Base-by-base conservation (phyloP, 306 rosid genomes). In the Pterocarpus macrocarpus region DNA sequence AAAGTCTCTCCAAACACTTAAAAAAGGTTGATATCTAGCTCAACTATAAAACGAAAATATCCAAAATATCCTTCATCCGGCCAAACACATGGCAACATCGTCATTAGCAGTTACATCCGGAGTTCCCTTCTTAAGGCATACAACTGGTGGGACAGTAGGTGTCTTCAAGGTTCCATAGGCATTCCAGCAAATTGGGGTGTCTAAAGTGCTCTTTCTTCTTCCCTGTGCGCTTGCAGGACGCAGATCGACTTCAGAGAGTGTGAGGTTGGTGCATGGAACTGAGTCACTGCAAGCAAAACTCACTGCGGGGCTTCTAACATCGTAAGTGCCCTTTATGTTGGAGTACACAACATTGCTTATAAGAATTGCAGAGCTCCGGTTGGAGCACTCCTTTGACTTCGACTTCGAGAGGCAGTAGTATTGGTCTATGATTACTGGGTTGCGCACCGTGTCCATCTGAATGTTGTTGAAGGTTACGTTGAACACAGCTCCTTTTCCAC, bases 341-440 rank as follows among this genome's bases (percentile, higher is more conserved):
- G 88, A 45, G 84, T 86, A 89, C 0, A 38, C 9, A 36, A 89
- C 81, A 58, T 83, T 77, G 13, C 87, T 74, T 62, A 91, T 39
- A 1, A 41, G 66, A 3, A 91, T 81, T 4, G 92, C 93, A 8
- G 89, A 47, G 16, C 92, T 91, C 50, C 88, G 96, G 84, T 88
- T 91, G 32, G 53, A 39, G 43, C 97, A 91, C 8, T 63, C 55
- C 53, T 47, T 47, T 47, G 53, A 47, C 82, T 47, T 47, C 10
- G 49, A 43, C 82, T 86, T 86, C 16, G 76, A 47, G 70, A 77
- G 75, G n/a, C 97, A 91, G 66, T 91, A 88, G 73, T 73, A 91
- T 77, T 91, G 97, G 80, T 89, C 87, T 65, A 91, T 85, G 62
- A 86, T 85, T 15, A 91, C 88, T 2, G 94, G 90, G 41, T 88